phyloP scores from a whole-genome alignment of 78 protist genomes.

The Guillardia theta region DNA sequence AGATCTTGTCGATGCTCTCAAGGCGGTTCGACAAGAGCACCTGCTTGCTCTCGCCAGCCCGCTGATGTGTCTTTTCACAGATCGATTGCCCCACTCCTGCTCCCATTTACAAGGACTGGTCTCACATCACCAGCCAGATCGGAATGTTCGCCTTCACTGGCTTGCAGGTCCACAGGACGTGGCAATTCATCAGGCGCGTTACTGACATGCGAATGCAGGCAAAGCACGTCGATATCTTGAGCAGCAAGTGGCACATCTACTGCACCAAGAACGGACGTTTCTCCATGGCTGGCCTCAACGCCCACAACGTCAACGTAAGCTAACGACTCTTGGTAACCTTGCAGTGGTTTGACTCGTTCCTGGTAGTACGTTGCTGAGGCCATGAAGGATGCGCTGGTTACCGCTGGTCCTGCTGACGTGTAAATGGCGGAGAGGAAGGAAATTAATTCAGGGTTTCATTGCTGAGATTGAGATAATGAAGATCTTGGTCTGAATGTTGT shows the following conservation, averaged over 20 bases:
- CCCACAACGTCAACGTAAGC: background rate
- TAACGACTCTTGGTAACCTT: too few relatives aligned
- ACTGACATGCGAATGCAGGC: background rate
- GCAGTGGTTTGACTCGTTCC: too few relatives aligned
- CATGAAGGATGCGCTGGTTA: background rate
- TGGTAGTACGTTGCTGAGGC: constrained; percentile 10
- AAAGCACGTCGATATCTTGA: background rate
- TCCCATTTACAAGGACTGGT: background rate
- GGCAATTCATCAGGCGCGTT: too few relatives aligned
- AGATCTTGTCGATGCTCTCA: background rate
- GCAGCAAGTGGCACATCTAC: background rate
- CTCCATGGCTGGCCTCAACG: constrained; percentile 18
- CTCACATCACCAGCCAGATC: constrained; percentile 32
- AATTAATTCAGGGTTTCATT: too few relatives aligned
- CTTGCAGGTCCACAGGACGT: background rate
- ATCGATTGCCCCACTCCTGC: background rate
- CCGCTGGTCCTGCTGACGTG: background rate
- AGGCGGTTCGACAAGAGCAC: too few relatives aligned
- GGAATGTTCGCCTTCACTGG: constrained; percentile 44
- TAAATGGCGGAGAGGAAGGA: too few relatives aligned
- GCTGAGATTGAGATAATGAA: too few relatives aligned
- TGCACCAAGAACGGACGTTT: background rate
- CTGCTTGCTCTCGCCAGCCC: too few relatives aligned
- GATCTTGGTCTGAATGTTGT: too few relatives aligned
- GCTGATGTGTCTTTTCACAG: too few relatives aligned